phyloP scores from a whole-genome alignment of 2,329 filamentous ascomycete genomes.

The Kalmusia sp. region DNA sequence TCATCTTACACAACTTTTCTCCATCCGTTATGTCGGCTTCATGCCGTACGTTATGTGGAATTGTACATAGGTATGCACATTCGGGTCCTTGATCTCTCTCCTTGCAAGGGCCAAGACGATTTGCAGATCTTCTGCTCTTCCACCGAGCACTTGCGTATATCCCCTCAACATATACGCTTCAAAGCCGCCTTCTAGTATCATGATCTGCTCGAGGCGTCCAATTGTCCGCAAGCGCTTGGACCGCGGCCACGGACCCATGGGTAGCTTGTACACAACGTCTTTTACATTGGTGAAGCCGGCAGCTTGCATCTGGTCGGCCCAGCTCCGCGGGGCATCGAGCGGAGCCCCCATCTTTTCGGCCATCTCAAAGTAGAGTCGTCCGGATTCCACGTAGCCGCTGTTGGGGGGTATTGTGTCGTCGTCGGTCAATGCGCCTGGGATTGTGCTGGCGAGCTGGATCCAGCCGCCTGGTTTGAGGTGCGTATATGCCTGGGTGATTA shows the following conservation, averaged over 20 bases:
- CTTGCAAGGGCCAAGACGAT: slow-evolving; percentile 25
- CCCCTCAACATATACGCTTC: slow-evolving; percentile 33
- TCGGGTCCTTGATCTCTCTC: slow-evolving; percentile 27
- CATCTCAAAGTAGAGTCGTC: slow-evolving; percentile 27
- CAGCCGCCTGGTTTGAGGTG: slow-evolving; percentile 48
- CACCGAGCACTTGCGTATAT: slow-evolving; percentile 25
- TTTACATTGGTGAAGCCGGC: slow-evolving; percentile 55
- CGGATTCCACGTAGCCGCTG: slow-evolving; percentile 26
- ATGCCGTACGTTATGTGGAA: slow-evolving; percentile 30
- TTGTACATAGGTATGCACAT: slow-evolving; percentile 30
- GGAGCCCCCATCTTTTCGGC: slow-evolving; percentile 37
- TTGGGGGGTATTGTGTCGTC: slow-evolving; percentile 28
- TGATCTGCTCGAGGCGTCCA: slow-evolving; percentile 27
- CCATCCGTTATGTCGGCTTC: slow-evolving; percentile 23
- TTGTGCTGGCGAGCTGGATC: slow-evolving; percentile 38
- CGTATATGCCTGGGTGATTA: slow-evolving; percentile 35
- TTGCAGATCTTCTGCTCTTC: slow-evolving; percentile 24
- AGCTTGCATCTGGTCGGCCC: slow-evolving; percentile 42
- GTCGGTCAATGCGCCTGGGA: slow-evolving; percentile 24
- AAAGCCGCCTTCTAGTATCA: slow-evolving; percentile 32
- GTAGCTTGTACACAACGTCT: slow-evolving; percentile 35
- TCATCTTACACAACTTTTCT: too few relatives aligned
- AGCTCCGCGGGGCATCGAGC: slow-evolving; percentile 37
- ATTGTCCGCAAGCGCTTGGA: slow-evolving; percentile 26
- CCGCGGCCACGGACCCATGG: slow-evolving; percentile 38